Conservation (phyloP, 163 green algal genomes). For the Volvox carteri region DNA sequence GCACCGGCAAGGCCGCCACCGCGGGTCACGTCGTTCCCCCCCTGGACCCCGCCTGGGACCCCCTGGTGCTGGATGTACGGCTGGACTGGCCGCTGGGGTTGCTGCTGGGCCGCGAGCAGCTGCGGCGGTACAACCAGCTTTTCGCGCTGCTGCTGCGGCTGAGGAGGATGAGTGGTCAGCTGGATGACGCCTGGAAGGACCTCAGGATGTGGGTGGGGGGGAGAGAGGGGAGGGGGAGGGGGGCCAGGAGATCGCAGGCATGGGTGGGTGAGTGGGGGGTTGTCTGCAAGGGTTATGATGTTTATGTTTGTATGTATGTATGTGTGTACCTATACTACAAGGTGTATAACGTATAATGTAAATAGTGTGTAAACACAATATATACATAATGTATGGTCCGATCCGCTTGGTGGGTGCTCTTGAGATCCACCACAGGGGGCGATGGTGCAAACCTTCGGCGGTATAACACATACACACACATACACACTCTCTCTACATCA, state of each 20-base stretch:
- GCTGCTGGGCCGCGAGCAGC: constrained; percentile 78
- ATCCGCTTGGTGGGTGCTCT: too few species aligned
- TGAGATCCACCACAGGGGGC: too few species aligned
- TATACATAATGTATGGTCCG: too few species aligned
- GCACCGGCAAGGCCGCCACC: not conserved
- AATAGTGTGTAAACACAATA: too few species aligned
- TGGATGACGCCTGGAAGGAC: constrained; percentile 84
- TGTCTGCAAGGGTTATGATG: too few species aligned
- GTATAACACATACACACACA: too few species aligned
- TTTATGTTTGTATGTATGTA: too few species aligned
- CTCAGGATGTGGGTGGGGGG: constrained; percentile 53
- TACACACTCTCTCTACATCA: not conserved
- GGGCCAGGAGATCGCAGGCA: not conserved
- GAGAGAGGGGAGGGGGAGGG: not conserved
- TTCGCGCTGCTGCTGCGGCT: constrained; percentile 90
- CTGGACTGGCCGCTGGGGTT: constrained; percentile 90
- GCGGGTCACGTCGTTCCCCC: constrained; percentile 69
- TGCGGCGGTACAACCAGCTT: constrained; percentile 82
- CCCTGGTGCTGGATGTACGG: constrained; percentile 77
- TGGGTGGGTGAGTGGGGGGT: not conserved
- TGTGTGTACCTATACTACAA: too few species aligned
- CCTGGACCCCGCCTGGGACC: constrained; percentile 84
- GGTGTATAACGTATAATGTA: too few species aligned
- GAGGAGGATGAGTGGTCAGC: constrained; percentile 77
- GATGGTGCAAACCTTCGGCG: too few species aligned